These are phyloP conservation scores for Dipteronia sinensis DNA, from an alignment of 345 rosid species.

Conservation along the genomic window DNA sequence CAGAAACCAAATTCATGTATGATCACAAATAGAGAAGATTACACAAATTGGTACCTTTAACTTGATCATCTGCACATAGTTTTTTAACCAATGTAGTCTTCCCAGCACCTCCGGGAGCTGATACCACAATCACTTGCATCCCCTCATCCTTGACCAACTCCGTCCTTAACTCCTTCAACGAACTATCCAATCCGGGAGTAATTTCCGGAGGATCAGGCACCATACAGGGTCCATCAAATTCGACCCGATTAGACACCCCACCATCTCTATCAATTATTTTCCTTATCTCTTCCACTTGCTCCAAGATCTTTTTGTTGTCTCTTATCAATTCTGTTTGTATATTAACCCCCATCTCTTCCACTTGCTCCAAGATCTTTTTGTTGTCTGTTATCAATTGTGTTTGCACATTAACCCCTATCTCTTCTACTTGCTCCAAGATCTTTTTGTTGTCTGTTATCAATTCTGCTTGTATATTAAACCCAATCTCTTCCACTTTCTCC, in stretches of 20 bases:
- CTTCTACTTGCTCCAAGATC: too few relatives aligned
- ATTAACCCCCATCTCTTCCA: background rate
- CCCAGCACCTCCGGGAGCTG: constrained; percentile 68
- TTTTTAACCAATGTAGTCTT: constrained; percentile 51
- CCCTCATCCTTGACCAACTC: constrained; percentile 30
- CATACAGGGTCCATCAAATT: constrained; percentile 20
- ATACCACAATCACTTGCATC: constrained; percentile 31
- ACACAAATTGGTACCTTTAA: constrained; percentile 40
- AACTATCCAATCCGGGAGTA: constrained; percentile 44
- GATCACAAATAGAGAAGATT: too few relatives aligned
- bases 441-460: too few relatives aligned
- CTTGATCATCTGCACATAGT: constrained; percentile 37
- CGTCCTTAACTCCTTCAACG: constrained; percentile 42
- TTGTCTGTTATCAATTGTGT: constrained; percentile 21
- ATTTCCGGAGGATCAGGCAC: constrained; percentile 32
- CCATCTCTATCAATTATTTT: too few relatives aligned
- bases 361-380: background rate
- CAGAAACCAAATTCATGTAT: background rate
- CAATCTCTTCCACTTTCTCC: background rate
- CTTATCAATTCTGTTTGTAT: too few relatives aligned
- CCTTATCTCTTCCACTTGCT: too few relatives aligned
- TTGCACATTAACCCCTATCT: constrained; percentile 34
- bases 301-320: too few relatives aligned
- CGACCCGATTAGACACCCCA: background rate
- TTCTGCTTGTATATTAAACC: too few relatives aligned